Base-by-base conservation (phyloP, 768 basidiomycete genomes). In the Mycena rosella region DNA sequence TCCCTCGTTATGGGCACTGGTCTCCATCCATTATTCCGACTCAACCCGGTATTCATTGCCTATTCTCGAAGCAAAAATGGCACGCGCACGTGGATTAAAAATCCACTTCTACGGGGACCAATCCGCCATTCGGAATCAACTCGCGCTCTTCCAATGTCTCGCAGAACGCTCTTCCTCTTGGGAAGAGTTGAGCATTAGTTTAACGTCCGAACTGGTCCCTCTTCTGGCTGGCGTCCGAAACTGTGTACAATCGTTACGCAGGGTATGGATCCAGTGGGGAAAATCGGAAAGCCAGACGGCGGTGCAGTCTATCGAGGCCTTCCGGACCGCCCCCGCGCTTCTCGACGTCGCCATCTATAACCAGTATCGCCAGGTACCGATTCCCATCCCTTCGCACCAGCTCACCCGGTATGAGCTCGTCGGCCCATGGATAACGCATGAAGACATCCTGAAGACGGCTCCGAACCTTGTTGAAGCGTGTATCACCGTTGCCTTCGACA, bases 301-400 rank as follows among this genome's bases (percentile, higher is more conserved):
- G 20, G 18, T 34, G 13, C 7, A 30, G 11, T 34, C 54, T 4
- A 51, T 62, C 5, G 54, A 57, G n/a, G 56, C 13, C 26, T 61
- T 67, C 48, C 17, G 48, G 24, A 34, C 45, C 0, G 47, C 60
- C 5, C 11, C 47, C 8, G 56, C 60, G n/a, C 48, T 67, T 8
- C n/a, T 54, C 17, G 47, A 67, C 22, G 36, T 45, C 14, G 30
- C 11, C 18, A 32, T 42, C 34, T 4, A 11, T 29, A 48, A 48
- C 34, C n/a, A 52, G 14, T 29, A 13, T 32, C 26, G 22, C 10
- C 17, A 8, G 3, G 2, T 32, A 2, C 17, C 54, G 5, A 34
- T 42, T 26, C 20, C 24, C 20, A n/a, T 61, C 15, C 66, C 66
- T 6, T 17, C 24, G 1, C 47, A 61, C 11, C 58, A 55, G 6